Conservation (phyloP, 305 asterid genomes). For the Fraxinus albicans region DNA sequence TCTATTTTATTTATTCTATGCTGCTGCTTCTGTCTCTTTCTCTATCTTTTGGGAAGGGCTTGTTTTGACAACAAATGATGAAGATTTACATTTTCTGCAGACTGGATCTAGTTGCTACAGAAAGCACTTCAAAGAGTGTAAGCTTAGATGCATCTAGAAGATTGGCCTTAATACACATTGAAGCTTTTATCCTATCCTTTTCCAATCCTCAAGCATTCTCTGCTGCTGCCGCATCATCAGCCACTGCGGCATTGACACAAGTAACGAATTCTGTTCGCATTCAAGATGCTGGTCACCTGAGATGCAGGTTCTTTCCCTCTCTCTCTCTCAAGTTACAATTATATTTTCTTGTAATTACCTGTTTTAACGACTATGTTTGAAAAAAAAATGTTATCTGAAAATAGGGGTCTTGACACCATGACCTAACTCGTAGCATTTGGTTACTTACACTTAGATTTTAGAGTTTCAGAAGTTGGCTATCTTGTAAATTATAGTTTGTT, state of each 20-base stretch:
- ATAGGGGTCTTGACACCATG: neutral
- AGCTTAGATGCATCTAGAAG: slow-evolving; percentile 62
- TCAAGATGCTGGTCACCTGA: slow-evolving; percentile 89
- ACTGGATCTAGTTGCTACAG: slow-evolving; percentile 46
- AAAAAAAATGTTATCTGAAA: neutral
- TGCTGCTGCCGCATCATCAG: slow-evolving; percentile 69
- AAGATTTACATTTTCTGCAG: slow-evolving; percentile 24
- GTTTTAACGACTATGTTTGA: neutral
- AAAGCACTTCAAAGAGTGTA: slow-evolving; percentile 40
- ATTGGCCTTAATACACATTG: slow-evolving; percentile 74
- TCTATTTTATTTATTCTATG: neutral
- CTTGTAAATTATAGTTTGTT: neutral
- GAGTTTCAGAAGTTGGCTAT: neutral
- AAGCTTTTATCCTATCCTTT: slow-evolving; percentile 66
- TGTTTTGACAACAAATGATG: neutral
- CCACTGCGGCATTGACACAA: slow-evolving; percentile 71
- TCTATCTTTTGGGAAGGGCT: neutral
- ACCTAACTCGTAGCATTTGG: neutral
- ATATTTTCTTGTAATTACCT: neutral
- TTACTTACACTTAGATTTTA: neutral
- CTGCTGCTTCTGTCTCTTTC: neutral
- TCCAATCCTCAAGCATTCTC: slow-evolving; percentile 75
- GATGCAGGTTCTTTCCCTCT: slow-evolving; percentile 75
- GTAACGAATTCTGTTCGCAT: slow-evolving; percentile 80
- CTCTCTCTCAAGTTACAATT: slow-evolving; percentile 3